Evolutionary conservation across 495 filamentous ascomycete genomes (phyloP).

Genomic region (Mycothermus thermophilus): DNA sequence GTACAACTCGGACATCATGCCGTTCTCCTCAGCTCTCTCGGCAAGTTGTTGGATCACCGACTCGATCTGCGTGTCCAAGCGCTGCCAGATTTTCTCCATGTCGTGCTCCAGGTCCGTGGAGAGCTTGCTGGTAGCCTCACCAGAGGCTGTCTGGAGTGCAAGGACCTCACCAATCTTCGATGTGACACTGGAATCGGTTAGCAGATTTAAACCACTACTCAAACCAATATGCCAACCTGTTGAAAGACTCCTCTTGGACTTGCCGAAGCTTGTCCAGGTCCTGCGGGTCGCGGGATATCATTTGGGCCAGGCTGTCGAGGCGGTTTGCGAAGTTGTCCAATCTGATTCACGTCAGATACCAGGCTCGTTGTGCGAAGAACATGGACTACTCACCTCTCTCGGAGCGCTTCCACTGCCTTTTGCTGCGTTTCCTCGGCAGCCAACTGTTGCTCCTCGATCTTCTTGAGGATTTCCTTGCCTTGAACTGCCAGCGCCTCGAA

Average conservation of each 20-base stretch:
- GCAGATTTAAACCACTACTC: no score
- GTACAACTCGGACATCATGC: slow-evolving; percentile 7
- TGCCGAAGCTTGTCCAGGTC: slow-evolving; percentile 2
- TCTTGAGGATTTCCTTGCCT: slow-evolving; percentile 19
- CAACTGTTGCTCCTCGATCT: slow-evolving; percentile 16
- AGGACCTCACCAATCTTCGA: no score
- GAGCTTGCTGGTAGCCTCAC: slow-evolving; percentile 4
- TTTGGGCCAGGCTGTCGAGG: slow-evolving; percentile 4
- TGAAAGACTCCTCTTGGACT: slow-evolving; percentile 1
- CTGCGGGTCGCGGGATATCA: slow-evolving; percentile 3
- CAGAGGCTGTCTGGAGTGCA: no score
- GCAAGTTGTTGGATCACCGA: slow-evolving; percentile 9
- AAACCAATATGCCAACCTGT: no score
- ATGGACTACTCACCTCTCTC: slow-evolving; percentile 4
- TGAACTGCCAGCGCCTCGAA: slow-evolving; percentile 17
- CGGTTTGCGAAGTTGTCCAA: slow-evolving; percentile 6
- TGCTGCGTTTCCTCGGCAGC: no score
- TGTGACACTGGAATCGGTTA: no score
- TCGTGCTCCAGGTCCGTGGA: slow-evolving; percentile 7
- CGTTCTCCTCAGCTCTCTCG: slow-evolving; percentile 13
- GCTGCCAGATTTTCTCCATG: slow-evolving; percentile 6
- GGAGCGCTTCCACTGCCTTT: neutral
- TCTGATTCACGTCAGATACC: slow-evolving; percentile 2
- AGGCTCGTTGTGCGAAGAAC: no score
- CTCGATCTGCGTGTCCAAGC: slow-evolving; percentile 10